Evolutionary conservation across 345 rosid genomes (phyloP), one percentile per base, ranked within the genome.

Genomic region (Alliaria petiolata): DNA sequence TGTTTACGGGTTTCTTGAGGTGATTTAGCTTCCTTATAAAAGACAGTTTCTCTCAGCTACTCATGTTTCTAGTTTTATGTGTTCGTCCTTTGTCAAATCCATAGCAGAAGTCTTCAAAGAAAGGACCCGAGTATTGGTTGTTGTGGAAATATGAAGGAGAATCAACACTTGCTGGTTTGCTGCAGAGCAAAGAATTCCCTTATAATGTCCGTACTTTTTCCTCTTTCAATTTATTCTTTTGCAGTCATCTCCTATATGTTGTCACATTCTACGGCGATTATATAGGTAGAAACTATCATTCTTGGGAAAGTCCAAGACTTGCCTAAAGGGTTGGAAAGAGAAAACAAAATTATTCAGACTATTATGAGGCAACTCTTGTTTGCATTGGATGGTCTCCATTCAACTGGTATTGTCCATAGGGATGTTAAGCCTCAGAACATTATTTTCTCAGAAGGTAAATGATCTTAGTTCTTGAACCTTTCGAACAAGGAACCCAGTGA

Each of bases 341-440:
- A 95, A 65, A 88, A 88, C 77, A 82, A 64, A 75, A 85, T 91
- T 82, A 86, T 95, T 75, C 93, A 89, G 78, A 87, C 99, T 66
- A 83, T 91, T 55, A 86, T 89, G 90, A 82, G 95, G 62, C 97
- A 91, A 65, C 65, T 91, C 73, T 78, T 95, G 82, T 91, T 95
- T 83, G 97, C 93, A 43, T 67, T 95, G 82, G 99, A 95, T 75
- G 95, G 96, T 54, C 99, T 95, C 76, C 99, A 91, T 81, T 91
- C 97, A 3, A 95, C 97, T 0, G 99, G 96, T 74, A 95, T 91
- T 76, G 95, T 95, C 33, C 99, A 95, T 64, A 83, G 99, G 67
- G 99, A 91, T 74, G 81, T 95, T 26, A 91, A 95, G 85, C 97
- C 96, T 43, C 99, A 89, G 71, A 95, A 95, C 69, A 57, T 95